A percentile compares a stretch with the other conserved stretches of the same genome.
phyloP scores from a whole-genome alignment of 306 rosid genomes.

The Acmispon strigosus region DNA sequence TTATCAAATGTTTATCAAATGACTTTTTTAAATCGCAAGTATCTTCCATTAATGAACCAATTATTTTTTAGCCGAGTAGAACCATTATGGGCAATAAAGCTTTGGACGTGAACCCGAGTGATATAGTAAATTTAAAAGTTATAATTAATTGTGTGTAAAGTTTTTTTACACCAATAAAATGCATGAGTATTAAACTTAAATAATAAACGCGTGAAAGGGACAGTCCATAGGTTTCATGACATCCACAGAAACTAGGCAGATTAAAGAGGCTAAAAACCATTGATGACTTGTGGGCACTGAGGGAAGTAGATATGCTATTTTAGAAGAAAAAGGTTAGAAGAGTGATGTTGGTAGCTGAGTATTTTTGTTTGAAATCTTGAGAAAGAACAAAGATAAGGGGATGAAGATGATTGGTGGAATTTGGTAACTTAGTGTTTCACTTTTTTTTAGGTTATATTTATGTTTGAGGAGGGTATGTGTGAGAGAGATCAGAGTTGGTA shows the following conservation, averaged over 20 bases:
- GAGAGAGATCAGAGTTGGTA: neutral
- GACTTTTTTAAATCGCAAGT: no score
- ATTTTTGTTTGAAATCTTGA: neutral
- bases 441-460: neutral
- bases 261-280: neutral
- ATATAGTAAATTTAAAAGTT: no score
- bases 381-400: neutral
- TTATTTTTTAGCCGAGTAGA: no score
- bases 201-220: slow-evolving; percentile 22
- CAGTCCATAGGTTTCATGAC: slow-evolving; percentile 1
- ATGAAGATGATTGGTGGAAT: neutral
- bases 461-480: neutral
- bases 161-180: no score
- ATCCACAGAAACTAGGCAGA: slow-evolving; percentile 16
- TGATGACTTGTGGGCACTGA: neutral
- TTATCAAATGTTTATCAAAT: no score
- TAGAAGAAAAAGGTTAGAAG: neutral
- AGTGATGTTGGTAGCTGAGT: slow-evolving; percentile 18
- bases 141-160: no score
- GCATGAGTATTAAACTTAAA: no score
- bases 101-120: no score
- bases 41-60: no score
- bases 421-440: slow-evolving; percentile 5
- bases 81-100: no score
- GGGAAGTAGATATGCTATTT: slow-evolving; percentile 2